Conservation (phyloP, 176 grass and related monocot genomes). For the Oryza brachyantha region DNA sequence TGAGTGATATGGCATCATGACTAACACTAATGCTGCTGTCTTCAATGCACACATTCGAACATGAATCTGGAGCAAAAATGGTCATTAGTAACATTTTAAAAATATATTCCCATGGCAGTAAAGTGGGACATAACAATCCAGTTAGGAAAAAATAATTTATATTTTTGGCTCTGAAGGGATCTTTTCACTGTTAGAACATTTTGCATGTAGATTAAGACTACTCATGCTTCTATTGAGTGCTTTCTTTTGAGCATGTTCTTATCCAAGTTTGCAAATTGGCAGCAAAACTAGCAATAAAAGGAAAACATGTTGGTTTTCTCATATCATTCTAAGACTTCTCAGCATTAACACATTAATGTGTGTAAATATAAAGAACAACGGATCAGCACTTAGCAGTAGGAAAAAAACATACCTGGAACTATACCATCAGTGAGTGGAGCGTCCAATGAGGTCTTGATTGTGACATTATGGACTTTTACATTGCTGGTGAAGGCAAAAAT, state of each 20-base stretch:
- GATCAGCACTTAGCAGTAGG: neutral
- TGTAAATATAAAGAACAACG: neutral
- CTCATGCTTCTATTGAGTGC: neutral
- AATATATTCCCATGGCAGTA: neutral
- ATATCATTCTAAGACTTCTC: neutral
- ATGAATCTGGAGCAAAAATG: constrained; percentile 64
- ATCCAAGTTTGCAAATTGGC: neutral
- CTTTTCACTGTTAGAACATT: too few species aligned
- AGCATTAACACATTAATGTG: neutral
- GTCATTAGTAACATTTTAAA: constrained; percentile 2
- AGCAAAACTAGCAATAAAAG: constrained; percentile 10
- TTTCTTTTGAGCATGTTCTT: neutral
- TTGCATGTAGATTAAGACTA: neutral
- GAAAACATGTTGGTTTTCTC: neutral
- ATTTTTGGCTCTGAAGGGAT: too few species aligned
- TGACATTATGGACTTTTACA: constrained; percentile 70
- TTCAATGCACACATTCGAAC: constrained; percentile 68
- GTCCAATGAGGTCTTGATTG: constrained; percentile 56
- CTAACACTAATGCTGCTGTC: constrained; percentile 61
- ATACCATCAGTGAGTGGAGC: constrained; percentile 78
- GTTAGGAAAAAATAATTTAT: neutral
- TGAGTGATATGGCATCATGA: constrained; percentile 81
- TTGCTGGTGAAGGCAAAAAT: constrained; percentile 53
- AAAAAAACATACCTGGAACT: constrained; percentile 58
- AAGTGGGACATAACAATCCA: neutral